These are phyloP conservation scores for Penicillium sp. DNA, from an alignment of 2,329 filamentous ascomycete genomes.

Conservation along the genomic window DNA sequence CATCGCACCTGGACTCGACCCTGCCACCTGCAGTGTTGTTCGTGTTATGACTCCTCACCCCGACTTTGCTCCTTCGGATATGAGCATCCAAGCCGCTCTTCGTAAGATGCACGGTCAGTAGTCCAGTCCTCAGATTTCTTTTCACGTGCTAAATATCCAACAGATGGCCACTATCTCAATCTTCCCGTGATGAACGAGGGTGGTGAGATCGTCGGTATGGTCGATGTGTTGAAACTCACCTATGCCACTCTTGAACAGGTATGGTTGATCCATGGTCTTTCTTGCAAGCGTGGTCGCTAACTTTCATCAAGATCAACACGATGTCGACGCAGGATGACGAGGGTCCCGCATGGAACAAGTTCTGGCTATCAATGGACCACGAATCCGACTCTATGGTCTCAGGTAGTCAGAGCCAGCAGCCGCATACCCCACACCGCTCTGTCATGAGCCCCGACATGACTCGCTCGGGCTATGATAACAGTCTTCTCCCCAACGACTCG, in stretches of 20 bases:
- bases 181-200: slow-evolving; percentile 96
- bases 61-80: slow-evolving; percentile 97
- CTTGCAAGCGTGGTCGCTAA: neutral
- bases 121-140: neutral
- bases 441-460: slow-evolving; percentile 74
- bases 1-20: slow-evolving; percentile 93
- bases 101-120: slow-evolving; percentile 96
- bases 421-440: slow-evolving; percentile 68
- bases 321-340: slow-evolving; percentile 88
- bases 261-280: slow-evolving; percentile 22
- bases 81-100: slow-evolving; percentile 97
- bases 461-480: slow-evolving; percentile 65
- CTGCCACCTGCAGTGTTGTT: slow-evolving; percentile 92
- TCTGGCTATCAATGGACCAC: slow-evolving; percentile 94
- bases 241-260: slow-evolving; percentile 98
- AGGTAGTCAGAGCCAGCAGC: slow-evolving; percentile 76
- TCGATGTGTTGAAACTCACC: slow-evolving; percentile 96
- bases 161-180: slow-evolving; percentile 97
- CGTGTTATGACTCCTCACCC: slow-evolving; percentile 99
- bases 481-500: slow-evolving; percentile 88
- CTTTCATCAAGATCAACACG: slow-evolving; percentile 69
- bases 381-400: slow-evolving; percentile 97
- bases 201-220: slow-evolving; percentile 98
- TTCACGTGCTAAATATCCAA: slow-evolving; percentile 5
- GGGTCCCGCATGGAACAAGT: slow-evolving; percentile 98